Evolutionary conservation across 2,329 filamentous ascomycete species (phyloP).

Genomic region (Paecilomyces dactylethromorphus): DNA sequence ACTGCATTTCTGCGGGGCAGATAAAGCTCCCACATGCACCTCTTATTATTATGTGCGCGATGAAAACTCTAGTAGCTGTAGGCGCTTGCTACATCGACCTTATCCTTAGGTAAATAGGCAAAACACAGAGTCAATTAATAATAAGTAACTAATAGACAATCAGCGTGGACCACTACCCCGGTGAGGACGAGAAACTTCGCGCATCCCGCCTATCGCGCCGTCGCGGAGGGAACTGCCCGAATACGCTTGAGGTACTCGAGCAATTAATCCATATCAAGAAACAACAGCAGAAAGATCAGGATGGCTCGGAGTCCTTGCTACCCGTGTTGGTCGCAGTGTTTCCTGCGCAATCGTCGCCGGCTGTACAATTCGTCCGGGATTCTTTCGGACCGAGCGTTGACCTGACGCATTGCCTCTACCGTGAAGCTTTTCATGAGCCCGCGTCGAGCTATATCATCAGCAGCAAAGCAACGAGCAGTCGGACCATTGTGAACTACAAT

Average conservation of each 20-base stretch:
- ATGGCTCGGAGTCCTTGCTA: slow-evolving; percentile 5
- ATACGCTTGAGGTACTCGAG: slow-evolving; percentile 63
- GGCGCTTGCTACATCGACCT: slow-evolving; percentile 65
- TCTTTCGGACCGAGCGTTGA: slow-evolving; percentile 49
- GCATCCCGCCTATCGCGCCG: slow-evolving; percentile 54
- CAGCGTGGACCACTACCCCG: slow-evolving; percentile 60
- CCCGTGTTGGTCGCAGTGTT: slow-evolving; percentile 43
- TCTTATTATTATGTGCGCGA: slow-evolving; percentile 14
- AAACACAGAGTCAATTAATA: slow-evolving; percentile 8
- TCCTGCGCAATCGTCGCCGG: slow-evolving; percentile 47
- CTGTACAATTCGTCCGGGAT: slow-evolving; percentile 45
- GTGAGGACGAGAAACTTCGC: slow-evolving; percentile 66
- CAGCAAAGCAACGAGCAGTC: slow-evolving; percentile 51
- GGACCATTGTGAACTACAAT: slow-evolving; percentile 67
- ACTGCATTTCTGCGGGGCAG: background rate
- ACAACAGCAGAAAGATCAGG: background rate
- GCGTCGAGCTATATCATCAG: slow-evolving; percentile 66
- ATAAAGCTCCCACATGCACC: slow-evolving; percentile 1
- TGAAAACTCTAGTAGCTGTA: slow-evolving; percentile 54
- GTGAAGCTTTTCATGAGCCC: slow-evolving; percentile 47
- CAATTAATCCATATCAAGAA: slow-evolving; percentile 44
- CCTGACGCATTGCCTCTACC: slow-evolving; percentile 54
- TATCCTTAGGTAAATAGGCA: slow-evolving; percentile 48
- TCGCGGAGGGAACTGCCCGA: slow-evolving; percentile 67
- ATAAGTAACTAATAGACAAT: slow-evolving; percentile 1